Conservation (phyloP, 1,284 basidiomycete species). For the Caloboletus firmus region DNA sequence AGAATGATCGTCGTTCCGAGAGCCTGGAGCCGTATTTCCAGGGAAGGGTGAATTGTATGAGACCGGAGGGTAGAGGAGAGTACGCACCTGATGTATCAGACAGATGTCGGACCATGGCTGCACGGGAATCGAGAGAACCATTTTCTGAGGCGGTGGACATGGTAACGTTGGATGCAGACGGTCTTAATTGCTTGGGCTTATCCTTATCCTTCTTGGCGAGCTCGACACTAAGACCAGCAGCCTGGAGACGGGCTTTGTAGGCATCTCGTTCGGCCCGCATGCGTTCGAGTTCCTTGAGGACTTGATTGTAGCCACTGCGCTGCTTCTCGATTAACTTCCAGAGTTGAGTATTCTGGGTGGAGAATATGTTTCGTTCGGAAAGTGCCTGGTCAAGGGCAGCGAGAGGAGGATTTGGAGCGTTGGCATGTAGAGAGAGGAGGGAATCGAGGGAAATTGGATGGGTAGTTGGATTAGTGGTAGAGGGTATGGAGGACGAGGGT, state of each 20-base stretch:
- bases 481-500: constrained; percentile 29
- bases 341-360: constrained; percentile 81
- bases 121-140: constrained; percentile 32
- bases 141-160: constrained; percentile 22
- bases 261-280: constrained; percentile 77
- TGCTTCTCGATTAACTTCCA: constrained; percentile 94
- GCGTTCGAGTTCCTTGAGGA: constrained; percentile 78
- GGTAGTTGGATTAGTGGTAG: constrained; percentile 31
- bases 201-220: constrained; percentile 33
- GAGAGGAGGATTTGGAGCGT: constrained; percentile 52
- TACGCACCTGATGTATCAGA: constrained; percentile 58
- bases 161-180: constrained; percentile 25
- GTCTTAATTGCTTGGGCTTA: constrained; percentile 30
- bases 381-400: constrained; percentile 75
- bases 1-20: constrained; percentile 24
- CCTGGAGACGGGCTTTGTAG: constrained; percentile 52
- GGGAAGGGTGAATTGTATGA: constrained; percentile 18
- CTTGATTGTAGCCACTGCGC: constrained; percentile 65
- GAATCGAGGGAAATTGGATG: constrained; percentile 52
- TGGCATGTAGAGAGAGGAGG: constrained; percentile 54
- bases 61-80: constrained; percentile 17
- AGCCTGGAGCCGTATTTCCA: constrained; percentile 25
- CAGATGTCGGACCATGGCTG: constrained; percentile 39
- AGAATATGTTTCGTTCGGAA: constrained; percentile 74
- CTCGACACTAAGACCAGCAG: constrained; percentile 36